Percentiles rank a stretch among this genome's conserved stretches.
These are phyloP conservation scores for Neurospora sp. DNA, from an alignment of 495 filamentous ascomycete species.

Conservation along the genomic window DNA sequence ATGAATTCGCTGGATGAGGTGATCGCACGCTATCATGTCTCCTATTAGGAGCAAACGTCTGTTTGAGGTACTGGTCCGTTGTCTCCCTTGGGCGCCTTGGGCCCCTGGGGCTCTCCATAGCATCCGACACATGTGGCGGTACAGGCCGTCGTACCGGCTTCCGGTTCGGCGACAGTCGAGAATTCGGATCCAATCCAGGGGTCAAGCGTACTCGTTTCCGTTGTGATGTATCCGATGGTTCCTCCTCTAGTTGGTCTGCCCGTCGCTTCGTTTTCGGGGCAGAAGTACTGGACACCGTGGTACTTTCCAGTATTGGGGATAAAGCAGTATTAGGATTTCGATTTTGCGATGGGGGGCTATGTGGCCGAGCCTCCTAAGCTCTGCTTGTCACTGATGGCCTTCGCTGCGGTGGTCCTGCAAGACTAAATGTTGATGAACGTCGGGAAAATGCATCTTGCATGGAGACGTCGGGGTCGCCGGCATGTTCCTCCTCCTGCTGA, in stretches of 20 bases:
- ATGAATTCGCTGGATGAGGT: background rate
- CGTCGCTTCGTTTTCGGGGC: background rate
- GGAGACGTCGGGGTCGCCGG: constrained; percentile 33
- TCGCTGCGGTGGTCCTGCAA: constrained; percentile 29
- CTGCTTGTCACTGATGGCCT: constrained; percentile 34
- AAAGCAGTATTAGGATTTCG: background rate
- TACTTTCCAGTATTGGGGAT: background rate
- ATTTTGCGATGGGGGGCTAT: background rate
- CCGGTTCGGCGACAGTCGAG: background rate
- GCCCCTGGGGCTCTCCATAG: background rate
- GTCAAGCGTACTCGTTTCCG: background rate
- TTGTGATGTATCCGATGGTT: background rate
- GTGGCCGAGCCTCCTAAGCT: constrained; percentile 22
- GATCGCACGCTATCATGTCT: background rate
- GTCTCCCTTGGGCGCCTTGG: background rate
- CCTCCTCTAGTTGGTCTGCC: background rate
- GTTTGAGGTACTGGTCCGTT: background rate
- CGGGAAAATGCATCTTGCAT: constrained; percentile 22
- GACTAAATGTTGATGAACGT: constrained; percentile 36
- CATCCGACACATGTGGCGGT: background rate
- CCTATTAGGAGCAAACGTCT: background rate
- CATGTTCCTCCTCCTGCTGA: constrained; percentile 29
- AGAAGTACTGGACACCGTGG: background rate
- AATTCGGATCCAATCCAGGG: background rate
- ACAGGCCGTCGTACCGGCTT: background rate